A percentile compares a stretch with the other conserved stretches of the same genome.
Evolutionary conservation across 495 filamentous ascomycete genomes (phyloP).

Genomic region (Podospora pseudopauciseta): DNA sequence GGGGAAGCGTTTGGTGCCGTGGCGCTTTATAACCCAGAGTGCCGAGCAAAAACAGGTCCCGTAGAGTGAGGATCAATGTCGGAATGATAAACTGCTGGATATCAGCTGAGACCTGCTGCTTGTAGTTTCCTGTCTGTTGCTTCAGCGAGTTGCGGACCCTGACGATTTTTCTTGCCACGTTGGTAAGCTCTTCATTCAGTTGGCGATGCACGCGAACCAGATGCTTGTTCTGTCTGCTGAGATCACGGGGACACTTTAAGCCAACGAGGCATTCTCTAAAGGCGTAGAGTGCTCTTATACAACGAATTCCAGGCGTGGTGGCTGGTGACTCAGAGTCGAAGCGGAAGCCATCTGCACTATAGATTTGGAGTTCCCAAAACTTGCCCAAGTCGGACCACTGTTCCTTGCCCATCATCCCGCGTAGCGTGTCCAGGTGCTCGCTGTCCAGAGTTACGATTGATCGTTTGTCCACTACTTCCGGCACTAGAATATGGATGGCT

Average conservation of each 20-base stretch:
- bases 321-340: not conserved
- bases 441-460: not conserved
- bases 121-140: not conserved
- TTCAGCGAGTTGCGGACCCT: slow-evolving; percentile 1
- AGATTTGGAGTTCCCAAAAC: not conserved
- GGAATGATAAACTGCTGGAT: slow-evolving; percentile 10
- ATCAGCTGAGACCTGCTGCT: not conserved
- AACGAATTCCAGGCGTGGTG: not conserved
- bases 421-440: not conserved
- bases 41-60: slow-evolving; percentile 14
- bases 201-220: not conserved
- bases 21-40: not conserved
- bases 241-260: not conserved
- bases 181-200: not conserved
- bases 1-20: not conserved
- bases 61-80: slow-evolving; percentile 14
- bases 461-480: not conserved
- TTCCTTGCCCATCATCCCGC: not conserved
- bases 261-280: not conserved
- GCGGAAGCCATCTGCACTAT: not conserved
- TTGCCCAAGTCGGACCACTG: not conserved
- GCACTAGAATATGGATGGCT: not conserved
- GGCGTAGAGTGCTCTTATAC: not conserved
- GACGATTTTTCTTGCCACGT: not conserved
- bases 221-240: not conserved